Percentiles rank a stretch among this genome's conserved stretches.
Evolutionary conservation across 768 basidiomycete genomes (phyloP).

Genomic region (Leccinum obscurum): DNA sequence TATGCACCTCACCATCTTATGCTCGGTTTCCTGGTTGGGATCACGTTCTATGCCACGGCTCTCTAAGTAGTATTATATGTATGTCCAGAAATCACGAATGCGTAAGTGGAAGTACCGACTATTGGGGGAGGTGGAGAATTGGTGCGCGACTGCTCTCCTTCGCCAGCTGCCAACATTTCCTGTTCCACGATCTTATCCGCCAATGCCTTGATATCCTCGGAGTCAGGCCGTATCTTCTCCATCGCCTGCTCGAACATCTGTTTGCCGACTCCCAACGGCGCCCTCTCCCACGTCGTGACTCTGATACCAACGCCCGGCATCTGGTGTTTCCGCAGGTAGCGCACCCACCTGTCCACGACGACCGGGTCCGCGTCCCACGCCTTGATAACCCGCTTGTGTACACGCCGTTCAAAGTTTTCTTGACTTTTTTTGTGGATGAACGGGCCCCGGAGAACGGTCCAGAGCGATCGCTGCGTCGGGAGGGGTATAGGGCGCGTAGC

Average conservation of each 20-base stretch:
- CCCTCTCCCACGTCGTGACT: conserved; percentile 73
- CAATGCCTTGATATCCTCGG: conserved; percentile 39
- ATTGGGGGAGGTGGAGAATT: no score
- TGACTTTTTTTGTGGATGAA: conserved; percentile 94
- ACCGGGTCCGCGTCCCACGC: conserved; percentile 85
- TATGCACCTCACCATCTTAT: background rate
- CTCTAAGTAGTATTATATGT: background rate
- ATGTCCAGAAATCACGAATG: background rate
- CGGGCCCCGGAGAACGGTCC: conserved; percentile 84
- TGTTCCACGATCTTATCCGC: conserved; percentile 43
- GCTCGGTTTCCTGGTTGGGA: background rate
- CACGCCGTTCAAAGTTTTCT: conserved; percentile 89
- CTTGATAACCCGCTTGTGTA: conserved; percentile 84
- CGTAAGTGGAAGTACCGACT: background rate
- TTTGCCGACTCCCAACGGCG: conserved; percentile 51
- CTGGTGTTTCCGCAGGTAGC: conserved; percentile 73
- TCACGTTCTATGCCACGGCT: background rate
- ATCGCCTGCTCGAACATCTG: conserved; percentile 39
- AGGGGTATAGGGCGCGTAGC: conserved; percentile 61
- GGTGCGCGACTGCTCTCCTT: conserved; percentile 4
- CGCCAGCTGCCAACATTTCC: conserved; percentile 19
- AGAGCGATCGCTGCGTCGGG: conserved; percentile 73
- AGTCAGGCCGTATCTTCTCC: conserved; percentile 33
- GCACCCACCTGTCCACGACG: conserved; percentile 77
- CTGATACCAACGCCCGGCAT: conserved; percentile 88